Base-by-base conservation (phyloP, 2,329 filamentous ascomycete species). In the Cladosporium sp. region DNA sequence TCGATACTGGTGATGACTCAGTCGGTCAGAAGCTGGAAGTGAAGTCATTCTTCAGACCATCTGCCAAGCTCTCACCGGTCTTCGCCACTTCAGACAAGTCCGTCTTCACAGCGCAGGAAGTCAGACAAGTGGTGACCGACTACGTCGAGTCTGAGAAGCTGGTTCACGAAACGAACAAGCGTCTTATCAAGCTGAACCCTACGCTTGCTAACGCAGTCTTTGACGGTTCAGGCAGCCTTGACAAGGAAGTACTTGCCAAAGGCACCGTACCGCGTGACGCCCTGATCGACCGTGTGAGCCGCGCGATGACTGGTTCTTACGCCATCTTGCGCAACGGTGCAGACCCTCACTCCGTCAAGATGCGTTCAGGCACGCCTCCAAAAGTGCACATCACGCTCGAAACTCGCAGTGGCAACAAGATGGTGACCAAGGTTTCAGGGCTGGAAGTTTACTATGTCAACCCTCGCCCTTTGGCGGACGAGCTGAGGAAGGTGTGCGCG, bases 401-500 rank as follows among this genome's bases (percentile, higher is more conserved):
- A 73, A 88, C 86, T 21, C 83, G 88, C n/a, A 86, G 84, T 24
- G 87, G 88, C 8, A 87, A 87, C 65, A 90, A 90, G 77, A 87
- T 85, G 2, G 86, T 88, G 2, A 90, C 88, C 3, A 88, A 86
- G 70, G 80, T 90, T 1, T 84, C 81, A 18, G 87, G 86, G 3
- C 73, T 90, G 34, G 88, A 90, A 71, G 77, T 82, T 0, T 90
- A 88, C 70, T 83, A 85, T 30, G 85, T 90, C 52, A 81, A 85
- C 21, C 86, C 88, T 0, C 82, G 83, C 55, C 77, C 85, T 1
- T 78, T 90, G 64, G 87, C 87, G 1, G 88, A 90, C 67, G 88
- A 90, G 74, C 72, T 91, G 71, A 82, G 88, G 72, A 90, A 88
- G 78, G 84, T 85, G 36, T 90, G 88, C 73, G 88, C 88, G 2